Conservation (phyloP, 345 rosid species). For the Ceriops tagal region DNA sequence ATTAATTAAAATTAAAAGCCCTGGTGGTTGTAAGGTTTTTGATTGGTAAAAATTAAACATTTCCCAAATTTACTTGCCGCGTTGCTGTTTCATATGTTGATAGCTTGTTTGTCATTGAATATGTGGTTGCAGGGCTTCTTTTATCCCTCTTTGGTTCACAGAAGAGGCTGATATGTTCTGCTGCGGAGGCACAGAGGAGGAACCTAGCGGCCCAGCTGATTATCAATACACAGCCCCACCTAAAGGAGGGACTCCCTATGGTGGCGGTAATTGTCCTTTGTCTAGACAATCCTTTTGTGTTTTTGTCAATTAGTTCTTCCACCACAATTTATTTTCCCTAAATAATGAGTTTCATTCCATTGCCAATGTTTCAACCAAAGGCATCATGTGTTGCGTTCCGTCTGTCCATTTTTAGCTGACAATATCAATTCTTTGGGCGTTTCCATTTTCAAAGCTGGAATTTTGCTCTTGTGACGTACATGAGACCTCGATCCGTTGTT, state of each 20-base stretch:
- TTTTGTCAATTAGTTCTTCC: neutral
- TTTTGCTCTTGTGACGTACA: neutral
- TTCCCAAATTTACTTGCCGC: too few species aligned
- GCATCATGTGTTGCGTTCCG: neutral
- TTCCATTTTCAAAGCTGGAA: neutral
- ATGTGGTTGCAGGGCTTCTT: constrained; percentile 8
- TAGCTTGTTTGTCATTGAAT: neutral
- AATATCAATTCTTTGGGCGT: neutral
- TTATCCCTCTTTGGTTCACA: neutral
- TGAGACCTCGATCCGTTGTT: neutral
- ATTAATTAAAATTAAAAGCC: neutral
- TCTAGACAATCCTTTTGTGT: neutral
- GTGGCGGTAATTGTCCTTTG: constrained; percentile 26
- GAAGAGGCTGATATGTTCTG: constrained; percentile 53
- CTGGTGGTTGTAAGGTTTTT: neutral
- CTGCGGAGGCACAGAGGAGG: constrained; percentile 90
- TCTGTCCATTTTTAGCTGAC: neutral
- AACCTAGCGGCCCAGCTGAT: constrained; percentile 53
- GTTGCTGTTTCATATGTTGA: neutral
- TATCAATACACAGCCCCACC: constrained; percentile 76
- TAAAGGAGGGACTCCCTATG: constrained; percentile 50
- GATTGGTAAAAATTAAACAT: neutral
- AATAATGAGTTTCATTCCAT: neutral
- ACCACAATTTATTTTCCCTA: neutral
- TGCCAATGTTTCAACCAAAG: neutral